Evolutionary conservation across 2,329 filamentous ascomycete genomes (phyloP).

Genomic region (Byssochlamys sp.): DNA sequence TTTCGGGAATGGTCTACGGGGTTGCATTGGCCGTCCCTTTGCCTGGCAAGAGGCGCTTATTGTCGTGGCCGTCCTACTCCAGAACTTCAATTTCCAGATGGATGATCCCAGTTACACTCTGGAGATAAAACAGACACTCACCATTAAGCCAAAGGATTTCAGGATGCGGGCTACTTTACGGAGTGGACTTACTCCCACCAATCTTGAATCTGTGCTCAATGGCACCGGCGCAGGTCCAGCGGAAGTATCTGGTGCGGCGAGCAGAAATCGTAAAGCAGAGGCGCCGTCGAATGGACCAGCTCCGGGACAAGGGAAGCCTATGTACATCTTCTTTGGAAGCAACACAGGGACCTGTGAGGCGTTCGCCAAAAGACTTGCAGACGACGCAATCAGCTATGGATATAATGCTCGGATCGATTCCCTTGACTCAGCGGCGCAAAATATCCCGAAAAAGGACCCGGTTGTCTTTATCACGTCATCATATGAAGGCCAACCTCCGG

Average conservation of each 20-base stretch:
- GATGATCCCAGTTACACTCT: slow-evolving; percentile 45
- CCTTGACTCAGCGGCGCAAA: slow-evolving; percentile 53
- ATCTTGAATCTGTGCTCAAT: slow-evolving; percentile 31
- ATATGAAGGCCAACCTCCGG: slow-evolving; percentile 65
- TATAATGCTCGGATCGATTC: slow-evolving; percentile 49
- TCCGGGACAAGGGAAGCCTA: slow-evolving; percentile 28
- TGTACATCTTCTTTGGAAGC: slow-evolving; percentile 64
- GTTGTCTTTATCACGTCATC: slow-evolving; percentile 59
- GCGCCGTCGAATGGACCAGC: slow-evolving; percentile 1
- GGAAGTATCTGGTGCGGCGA: slow-evolving; percentile 4
- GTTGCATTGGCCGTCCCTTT: slow-evolving; percentile 63
- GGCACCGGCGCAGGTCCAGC: slow-evolving; percentile 6
- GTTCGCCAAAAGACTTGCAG: slow-evolving; percentile 54
- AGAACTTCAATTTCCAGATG: slow-evolving; percentile 60
- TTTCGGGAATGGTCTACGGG: slow-evolving; percentile 62
- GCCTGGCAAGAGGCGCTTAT: slow-evolving; percentile 64
- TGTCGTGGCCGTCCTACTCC: slow-evolving; percentile 53
- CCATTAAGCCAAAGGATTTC: slow-evolving; percentile 46
- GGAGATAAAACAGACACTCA: slow-evolving; percentile 30
- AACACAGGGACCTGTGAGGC: slow-evolving; percentile 67
- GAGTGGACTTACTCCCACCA: slow-evolving; percentile 37
- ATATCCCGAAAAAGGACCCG: slow-evolving; percentile 51
- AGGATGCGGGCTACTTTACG: slow-evolving; percentile 51
- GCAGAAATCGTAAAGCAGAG: slow-evolving; percentile 15
- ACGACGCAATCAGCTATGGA: slow-evolving; percentile 50